phyloP scores from a whole-genome alignment of 2,329 filamentous ascomycete species.

The Clonostachys solani region DNA sequence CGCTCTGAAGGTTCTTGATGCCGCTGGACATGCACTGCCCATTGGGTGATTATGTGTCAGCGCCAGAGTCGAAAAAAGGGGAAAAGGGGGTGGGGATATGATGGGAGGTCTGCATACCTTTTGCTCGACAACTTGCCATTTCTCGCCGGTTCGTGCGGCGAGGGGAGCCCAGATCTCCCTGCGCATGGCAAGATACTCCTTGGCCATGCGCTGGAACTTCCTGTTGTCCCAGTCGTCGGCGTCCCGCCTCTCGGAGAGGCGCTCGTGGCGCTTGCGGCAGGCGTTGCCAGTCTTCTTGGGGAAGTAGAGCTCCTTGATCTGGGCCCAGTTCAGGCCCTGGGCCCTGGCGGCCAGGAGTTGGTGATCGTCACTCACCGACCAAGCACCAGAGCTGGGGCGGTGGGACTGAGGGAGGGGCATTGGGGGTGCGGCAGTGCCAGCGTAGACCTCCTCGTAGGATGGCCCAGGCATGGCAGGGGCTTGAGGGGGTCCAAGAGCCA shows the following conservation, averaged over 20 bases:
- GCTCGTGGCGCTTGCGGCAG: conserved; percentile 84
- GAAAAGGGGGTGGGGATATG: not conserved
- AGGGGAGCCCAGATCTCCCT: conserved; percentile 79
- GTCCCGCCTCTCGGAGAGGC: conserved; percentile 71
- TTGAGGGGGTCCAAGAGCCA: conserved; percentile 1
- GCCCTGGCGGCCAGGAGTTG: conserved; percentile 67
- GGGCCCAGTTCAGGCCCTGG: conserved; percentile 76
- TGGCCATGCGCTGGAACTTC: conserved; percentile 70
- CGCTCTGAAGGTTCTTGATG: conserved; percentile 73
- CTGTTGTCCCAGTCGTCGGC: conserved; percentile 75
- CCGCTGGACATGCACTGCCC: conserved; percentile 77
- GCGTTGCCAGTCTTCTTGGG: conserved; percentile 76
- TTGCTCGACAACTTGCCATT: conserved; percentile 67
- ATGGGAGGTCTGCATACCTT: conserved; percentile 40
- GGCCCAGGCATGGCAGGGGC: not conserved
- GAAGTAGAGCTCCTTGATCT: conserved; percentile 74
- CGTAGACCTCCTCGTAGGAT: conserved; percentile 32
- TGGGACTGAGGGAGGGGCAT: conserved; percentile 25
- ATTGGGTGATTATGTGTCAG: conserved; percentile 4
- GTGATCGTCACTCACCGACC: conserved; percentile 72
- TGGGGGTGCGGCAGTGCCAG: conserved; percentile 19
- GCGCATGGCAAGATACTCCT: conserved; percentile 74
- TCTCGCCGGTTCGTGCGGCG: conserved; percentile 73
- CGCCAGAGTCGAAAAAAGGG: conserved; percentile 1
- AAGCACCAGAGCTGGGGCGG: conserved; percentile 60